Conservation (phyloP, 441 rosid genomes). For the Raphanus hybrid region DNA sequence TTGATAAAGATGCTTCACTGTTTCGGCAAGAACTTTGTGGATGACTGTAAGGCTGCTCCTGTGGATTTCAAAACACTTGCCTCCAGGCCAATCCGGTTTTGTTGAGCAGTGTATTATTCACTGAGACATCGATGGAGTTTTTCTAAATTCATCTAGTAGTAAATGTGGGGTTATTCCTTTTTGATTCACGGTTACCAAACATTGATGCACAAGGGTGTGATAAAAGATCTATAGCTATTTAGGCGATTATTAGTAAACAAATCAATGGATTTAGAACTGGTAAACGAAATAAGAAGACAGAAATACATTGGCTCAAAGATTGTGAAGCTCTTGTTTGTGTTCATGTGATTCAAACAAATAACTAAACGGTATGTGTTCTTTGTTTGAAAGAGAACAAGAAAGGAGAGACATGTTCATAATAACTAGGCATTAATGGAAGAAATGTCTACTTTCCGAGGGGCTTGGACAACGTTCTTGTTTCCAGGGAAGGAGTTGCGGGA, state of each 20-base stretch:
- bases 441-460: slow-evolving; percentile 57
- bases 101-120: no score
- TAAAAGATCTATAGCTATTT: no score
- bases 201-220: no score
- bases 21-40: no score
- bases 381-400: slow-evolving; percentile 4
- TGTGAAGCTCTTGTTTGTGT: slow-evolving; percentile 2
- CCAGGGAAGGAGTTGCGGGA: slow-evolving; percentile 77
- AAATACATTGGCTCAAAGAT: slow-evolving; percentile 17
- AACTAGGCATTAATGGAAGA: slow-evolving; percentile 54
- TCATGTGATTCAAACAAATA: slow-evolving; percentile 8
- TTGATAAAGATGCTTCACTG: no score
- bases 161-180: no score
- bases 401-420: slow-evolving; percentile 14
- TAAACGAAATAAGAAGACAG: slow-evolving; percentile 16
- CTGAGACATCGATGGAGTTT: no score
- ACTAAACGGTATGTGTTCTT: background rate
- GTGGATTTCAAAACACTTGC: no score
- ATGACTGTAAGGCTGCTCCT: no score
- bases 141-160: no score
- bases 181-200: no score
- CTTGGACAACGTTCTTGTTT: slow-evolving; percentile 70
- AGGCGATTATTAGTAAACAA: background rate
- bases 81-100: no score
- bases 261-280: slow-evolving; percentile 12